Evolutionary conservation across 441 rosid genomes (phyloP).

Genomic region (Erysimum cheiri): DNA sequence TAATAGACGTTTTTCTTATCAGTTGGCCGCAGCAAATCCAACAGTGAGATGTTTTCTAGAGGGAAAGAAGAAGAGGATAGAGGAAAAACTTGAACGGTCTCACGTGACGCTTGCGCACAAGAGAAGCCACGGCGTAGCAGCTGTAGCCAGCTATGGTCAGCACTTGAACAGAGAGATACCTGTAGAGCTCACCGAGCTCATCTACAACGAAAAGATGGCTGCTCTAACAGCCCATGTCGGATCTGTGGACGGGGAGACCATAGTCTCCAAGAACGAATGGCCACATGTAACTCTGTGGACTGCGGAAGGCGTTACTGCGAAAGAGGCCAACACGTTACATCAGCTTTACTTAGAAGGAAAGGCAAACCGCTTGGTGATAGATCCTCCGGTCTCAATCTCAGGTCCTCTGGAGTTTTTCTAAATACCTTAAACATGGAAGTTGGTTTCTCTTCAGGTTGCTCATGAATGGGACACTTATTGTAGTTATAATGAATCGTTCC

Average conservation of each 20-base stretch:
- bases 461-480: constrained; percentile 21
- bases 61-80: constrained; percentile 56
- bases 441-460: constrained; percentile 18
- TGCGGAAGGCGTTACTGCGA: constrained; percentile 64
- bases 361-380: constrained; percentile 67
- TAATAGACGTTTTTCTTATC: constrained; percentile 22
- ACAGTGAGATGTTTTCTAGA: constrained; percentile 56
- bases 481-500: constrained; percentile 15
- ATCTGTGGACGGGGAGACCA: constrained; percentile 66
- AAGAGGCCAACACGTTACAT: constrained; percentile 78
- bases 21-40: constrained; percentile 66
- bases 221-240: constrained; percentile 77
- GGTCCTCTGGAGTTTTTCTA: constrained; percentile 81
- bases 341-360: constrained; percentile 69
- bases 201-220: constrained; percentile 76
- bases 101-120: constrained; percentile 96
- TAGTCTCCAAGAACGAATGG: constrained; percentile 77
- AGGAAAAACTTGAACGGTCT: constrained; percentile 57
- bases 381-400: constrained; percentile 63
- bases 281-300: constrained; percentile 92
- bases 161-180: constrained; percentile 63
- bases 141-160: constrained; percentile 71
- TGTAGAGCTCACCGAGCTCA: constrained; percentile 69
- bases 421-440: constrained; percentile 18
- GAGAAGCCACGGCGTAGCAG: constrained; percentile 84